Base-by-base conservation (phyloP, 1,284 basidiomycete species). In the Malassezia japonica region DNA sequence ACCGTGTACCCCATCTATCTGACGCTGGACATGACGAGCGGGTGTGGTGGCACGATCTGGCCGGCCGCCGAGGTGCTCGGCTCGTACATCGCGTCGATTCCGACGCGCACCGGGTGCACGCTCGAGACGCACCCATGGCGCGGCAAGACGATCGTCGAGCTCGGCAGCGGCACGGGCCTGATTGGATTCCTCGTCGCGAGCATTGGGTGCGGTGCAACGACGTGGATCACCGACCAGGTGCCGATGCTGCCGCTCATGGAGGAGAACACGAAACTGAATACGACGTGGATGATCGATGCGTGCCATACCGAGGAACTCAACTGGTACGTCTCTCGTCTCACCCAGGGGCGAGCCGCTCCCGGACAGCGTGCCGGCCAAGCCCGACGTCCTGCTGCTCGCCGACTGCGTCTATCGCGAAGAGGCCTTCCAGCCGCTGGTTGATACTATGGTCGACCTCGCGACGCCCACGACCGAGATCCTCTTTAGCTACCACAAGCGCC, bases 341-440 rank as follows among this genome's bases (percentile, higher is more conserved):
- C 25, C n/a, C 50, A 42, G 60, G 60, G 76, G 75, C 16, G 64
- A 70, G 46, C 52, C 66, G 24, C 51, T 77, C 28, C 73, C 74
- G 5, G 33, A 62, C 1, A 37, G 46, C 3, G 53, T 74, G 20
- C 78, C 69, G 0, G 48, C 76, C 4, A 71, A 57, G 15, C 79
- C 82, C 6, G 81, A 87, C 61, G 57, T 92, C 1, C 46, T 71
- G 1, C 55, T 71, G 8, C 47, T 71, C 1, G 67, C 67, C 1
- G 90, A 95, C 70, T 95, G 90, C 65, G 88, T 95, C 5, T 95
- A 95, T 75, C 87, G 88, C 61, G 90, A 94, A 64, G 69, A 74
- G 16, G 84, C 87, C 0, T 95, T 94, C 65, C 84, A 88, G 2
- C 79, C 91, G 13, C 80, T 95, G 1, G 84, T 91, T 1, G 74